A percentile compares a stretch with the other conserved stretches of the same genome.
These are phyloP conservation scores for slime mould (Dictyostelium discoideum) DNA, from an alignment of 78 protist species.

Conservation along the genomic window dicty_2.7 NC_007088.5:1304001-1304500, in stretches of 20 bases:
- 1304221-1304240: not conserved
- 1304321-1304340: not conserved
- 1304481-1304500: no score
- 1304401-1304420: no score
- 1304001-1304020: not conserved
- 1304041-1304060: not conserved
- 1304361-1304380: no score
- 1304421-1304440: no score
- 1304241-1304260: not conserved
- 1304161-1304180: not conserved
- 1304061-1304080: not conserved
- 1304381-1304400: no score
- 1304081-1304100: not conserved
- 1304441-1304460: no score
- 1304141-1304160: not conserved
- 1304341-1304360: no score
- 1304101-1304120: not conserved
- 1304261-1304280: not conserved
- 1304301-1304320: not conserved
- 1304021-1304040: not conserved
- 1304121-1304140: not conserved
- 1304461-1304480: no score
- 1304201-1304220: not conserved
- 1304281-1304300: not conserved
- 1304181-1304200: not conserved